These are phyloP conservation scores for Fagus crenata DNA, from an alignment of 306 rosid species.

Conservation along the genomic window DNA sequence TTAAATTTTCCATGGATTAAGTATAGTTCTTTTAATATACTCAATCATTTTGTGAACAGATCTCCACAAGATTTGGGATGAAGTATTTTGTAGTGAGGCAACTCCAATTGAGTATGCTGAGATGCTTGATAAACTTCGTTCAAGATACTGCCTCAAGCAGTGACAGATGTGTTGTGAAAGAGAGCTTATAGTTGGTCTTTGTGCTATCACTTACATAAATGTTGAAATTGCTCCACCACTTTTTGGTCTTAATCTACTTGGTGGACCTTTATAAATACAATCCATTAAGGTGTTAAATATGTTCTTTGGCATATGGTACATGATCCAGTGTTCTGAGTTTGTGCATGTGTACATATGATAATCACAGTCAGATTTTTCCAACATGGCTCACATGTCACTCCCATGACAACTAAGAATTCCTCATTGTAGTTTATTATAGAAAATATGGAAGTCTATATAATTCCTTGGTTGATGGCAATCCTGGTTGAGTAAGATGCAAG, in stretches of 20 bases:
- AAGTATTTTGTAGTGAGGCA: conserved; percentile 65
- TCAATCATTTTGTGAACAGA: conserved; percentile 46
- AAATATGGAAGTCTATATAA: no score
- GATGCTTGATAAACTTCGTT: conserved; percentile 63
- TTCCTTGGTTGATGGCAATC: no score
- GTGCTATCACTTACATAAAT: background rate
- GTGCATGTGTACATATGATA: background rate
- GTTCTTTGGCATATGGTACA: background rate
- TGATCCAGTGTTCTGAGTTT: background rate
- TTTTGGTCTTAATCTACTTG: background rate
- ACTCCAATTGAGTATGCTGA: conserved; percentile 70
- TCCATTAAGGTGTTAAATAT: background rate
- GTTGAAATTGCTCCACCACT: no score
- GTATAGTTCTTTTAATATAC: conserved; percentile 6
- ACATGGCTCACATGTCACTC: no score
- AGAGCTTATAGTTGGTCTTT: conserved; percentile 1
- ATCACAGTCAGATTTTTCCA: no score
- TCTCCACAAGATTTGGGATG: conserved; percentile 73
- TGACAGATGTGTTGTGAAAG: conserved; percentile 24
- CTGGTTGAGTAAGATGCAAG: no score
- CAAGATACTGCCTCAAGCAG: conserved; percentile 51
- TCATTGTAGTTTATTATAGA: no score
- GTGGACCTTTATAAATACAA: background rate
- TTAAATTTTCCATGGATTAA: background rate
- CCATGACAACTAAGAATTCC: no score